Evolutionary conservation across 257 asterid species (phyloP).

Genomic region (Fraxinus cuspidata): DNA sequence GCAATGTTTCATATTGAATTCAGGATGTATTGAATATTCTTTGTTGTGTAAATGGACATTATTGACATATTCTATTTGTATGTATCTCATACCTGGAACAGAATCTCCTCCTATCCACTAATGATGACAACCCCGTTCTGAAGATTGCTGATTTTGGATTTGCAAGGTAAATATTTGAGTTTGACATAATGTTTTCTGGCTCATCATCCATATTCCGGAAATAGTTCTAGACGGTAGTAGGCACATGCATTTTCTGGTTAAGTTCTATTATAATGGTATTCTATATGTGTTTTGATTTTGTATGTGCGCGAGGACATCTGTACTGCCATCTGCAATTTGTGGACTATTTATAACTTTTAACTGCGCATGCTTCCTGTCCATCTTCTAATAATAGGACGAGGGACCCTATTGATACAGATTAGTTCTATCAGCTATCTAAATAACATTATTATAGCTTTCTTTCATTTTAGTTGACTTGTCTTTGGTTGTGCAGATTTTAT

Average conservation of each 20-base stretch:
- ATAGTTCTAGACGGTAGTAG: constrained; percentile 2
- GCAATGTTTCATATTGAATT: constrained; percentile 6
- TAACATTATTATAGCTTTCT: not conserved
- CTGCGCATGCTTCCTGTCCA: not conserved
- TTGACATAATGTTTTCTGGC: not conserved
- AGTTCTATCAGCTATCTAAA: not conserved
- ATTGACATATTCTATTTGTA: constrained; percentile 25
- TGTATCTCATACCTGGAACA: constrained; percentile 37
- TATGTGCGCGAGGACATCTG: not conserved
- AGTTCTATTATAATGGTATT: constrained; percentile 9
- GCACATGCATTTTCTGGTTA: not conserved
- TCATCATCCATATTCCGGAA: not conserved
- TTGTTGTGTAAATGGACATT: constrained; percentile 11
- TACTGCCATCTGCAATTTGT: not conserved
- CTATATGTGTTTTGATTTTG: not conserved
- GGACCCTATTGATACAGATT: not conserved
- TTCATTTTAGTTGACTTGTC: not conserved
- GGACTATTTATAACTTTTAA: not conserved
- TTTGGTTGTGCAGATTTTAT: not conserved
- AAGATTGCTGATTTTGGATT: constrained; percentile 72
- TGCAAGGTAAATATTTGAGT: constrained; percentile 66
- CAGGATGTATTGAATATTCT: not conserved
- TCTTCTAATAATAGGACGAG: not conserved
- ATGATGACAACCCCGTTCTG: constrained; percentile 36
- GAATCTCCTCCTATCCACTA: constrained; percentile 56